A percentile compares a stretch with the other conserved stretches of the same genome.
These are phyloP conservation scores for Vigna hirtella DNA, from an alignment of 306 rosid species.

Conservation along the genomic window DNA sequence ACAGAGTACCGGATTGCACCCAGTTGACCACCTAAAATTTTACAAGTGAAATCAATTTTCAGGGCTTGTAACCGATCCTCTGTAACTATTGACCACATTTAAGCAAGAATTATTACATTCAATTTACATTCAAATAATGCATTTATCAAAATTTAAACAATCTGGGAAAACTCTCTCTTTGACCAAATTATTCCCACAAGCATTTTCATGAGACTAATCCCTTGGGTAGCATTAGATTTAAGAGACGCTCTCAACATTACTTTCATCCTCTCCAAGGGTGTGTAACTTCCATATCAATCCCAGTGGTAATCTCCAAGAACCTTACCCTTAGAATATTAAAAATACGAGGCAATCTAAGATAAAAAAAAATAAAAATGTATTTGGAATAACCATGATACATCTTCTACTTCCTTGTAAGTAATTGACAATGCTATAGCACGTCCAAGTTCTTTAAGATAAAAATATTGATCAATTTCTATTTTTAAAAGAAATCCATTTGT, in stretches of 20 bases:
- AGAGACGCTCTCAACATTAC: neutral
- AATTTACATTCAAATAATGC: slow-evolving; percentile 11
- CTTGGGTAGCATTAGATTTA: neutral
- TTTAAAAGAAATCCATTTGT: neutral
- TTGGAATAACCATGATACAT: neutral
- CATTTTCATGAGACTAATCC: neutral
- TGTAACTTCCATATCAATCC: slow-evolving; percentile 1
- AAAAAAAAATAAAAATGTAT: neutral
- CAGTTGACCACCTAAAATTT: slow-evolving; percentile 71
- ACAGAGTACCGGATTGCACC: slow-evolving; percentile 80
- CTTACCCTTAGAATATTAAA: neutral
- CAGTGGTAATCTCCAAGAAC: neutral
- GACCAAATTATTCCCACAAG: neutral
- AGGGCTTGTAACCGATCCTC: neutral
- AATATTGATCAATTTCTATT: neutral
- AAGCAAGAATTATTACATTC: neutral
- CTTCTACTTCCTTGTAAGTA: slow-evolving; percentile 3
- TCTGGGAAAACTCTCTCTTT: slow-evolving; percentile 2
- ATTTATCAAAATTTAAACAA: slow-evolving; percentile 21
- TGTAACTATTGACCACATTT: neutral
- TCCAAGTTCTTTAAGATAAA: neutral
- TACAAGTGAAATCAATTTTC: slow-evolving; percentile 31
- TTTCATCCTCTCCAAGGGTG: neutral
- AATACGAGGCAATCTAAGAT: neutral
- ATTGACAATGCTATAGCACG: neutral